These are phyloP conservation scores for Quercus lobata DNA, from an alignment of 331 rosid species.

Conservation along the genomic window DNA sequence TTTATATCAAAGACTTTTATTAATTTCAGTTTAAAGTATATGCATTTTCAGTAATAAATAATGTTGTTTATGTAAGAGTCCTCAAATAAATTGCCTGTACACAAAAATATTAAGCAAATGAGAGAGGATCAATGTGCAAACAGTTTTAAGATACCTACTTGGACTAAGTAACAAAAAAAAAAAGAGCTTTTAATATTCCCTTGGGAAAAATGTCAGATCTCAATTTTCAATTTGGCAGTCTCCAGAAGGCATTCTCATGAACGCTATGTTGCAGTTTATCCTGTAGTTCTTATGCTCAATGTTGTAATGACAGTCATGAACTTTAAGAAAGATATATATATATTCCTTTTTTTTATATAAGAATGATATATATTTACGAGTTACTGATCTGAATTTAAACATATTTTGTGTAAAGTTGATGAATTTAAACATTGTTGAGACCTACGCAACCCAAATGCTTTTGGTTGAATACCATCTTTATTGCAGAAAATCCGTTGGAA, in stretches of 20 bases:
- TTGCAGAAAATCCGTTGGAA: slow-evolving; percentile 41
- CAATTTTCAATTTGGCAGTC: not conserved
- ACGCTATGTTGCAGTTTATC: too few species aligned
- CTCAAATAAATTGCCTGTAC: too few species aligned
- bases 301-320: too few species aligned
- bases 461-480: not conserved
- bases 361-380: not conserved
- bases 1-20: not conserved
- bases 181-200: not conserved
- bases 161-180: not conserved
- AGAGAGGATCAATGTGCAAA: not conserved
- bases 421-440: not conserved
- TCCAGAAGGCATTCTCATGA: too few species aligned
- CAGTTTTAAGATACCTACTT: not conserved
- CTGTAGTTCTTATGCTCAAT: too few species aligned
- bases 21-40: too few species aligned
- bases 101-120: not conserved
- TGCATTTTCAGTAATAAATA: too few species aligned
- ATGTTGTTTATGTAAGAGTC: too few species aligned
- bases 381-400: not conserved
- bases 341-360: not conserved
- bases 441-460: not conserved
- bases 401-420: not conserved
- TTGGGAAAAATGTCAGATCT: not conserved
- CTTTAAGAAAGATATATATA: not conserved